Evolutionary conservation across 768 basidiomycete genomes (phyloP).

Genomic region (Tulasnella sp.): DNA sequence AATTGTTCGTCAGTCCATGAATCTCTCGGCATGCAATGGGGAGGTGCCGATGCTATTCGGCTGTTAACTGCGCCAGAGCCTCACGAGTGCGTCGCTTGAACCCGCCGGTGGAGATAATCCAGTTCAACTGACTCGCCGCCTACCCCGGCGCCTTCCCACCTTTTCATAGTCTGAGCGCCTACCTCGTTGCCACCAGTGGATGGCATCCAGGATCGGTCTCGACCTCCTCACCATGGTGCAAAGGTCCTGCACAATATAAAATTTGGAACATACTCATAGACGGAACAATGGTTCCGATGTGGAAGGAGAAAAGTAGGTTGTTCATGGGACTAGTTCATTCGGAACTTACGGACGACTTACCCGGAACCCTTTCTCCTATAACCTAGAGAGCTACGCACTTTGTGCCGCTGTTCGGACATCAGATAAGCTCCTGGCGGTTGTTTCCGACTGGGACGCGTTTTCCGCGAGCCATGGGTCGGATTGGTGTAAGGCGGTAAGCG

Average conservation of each 20-base stretch:
- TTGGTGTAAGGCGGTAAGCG: constrained; percentile 4
- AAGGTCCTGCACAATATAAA: not conserved
- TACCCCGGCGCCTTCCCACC: not conserved
- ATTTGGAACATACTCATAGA: constrained; percentile 8
- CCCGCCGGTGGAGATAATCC: not conserved
- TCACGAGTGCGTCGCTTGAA: constrained; percentile 5
- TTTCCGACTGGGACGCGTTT: constrained; percentile 11
- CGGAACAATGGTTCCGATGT: not conserved
- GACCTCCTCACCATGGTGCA: constrained; percentile 1
- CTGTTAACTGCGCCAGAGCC: constrained; percentile 4
- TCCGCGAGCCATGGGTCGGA: constrained; percentile 1
- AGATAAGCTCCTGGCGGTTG: constrained; percentile 15
- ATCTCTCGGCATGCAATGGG: constrained; percentile 1
- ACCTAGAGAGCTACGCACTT: constrained; percentile 6
- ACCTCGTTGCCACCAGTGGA: not conserved
- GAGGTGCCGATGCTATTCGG: constrained; percentile 7
- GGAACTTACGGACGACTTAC: not conserved
- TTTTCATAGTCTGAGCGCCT: not conserved
- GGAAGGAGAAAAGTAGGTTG: constrained; percentile 15
- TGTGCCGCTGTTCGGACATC: constrained; percentile 17
- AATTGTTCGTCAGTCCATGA: constrained; percentile 3
- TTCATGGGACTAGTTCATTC: not conserved
- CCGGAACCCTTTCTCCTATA: not conserved
- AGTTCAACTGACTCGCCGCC: not conserved
- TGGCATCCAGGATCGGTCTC: not conserved